Base-by-base conservation (phyloP, 805 yeast genomes). In the Metschnikowia similis region DNA sequence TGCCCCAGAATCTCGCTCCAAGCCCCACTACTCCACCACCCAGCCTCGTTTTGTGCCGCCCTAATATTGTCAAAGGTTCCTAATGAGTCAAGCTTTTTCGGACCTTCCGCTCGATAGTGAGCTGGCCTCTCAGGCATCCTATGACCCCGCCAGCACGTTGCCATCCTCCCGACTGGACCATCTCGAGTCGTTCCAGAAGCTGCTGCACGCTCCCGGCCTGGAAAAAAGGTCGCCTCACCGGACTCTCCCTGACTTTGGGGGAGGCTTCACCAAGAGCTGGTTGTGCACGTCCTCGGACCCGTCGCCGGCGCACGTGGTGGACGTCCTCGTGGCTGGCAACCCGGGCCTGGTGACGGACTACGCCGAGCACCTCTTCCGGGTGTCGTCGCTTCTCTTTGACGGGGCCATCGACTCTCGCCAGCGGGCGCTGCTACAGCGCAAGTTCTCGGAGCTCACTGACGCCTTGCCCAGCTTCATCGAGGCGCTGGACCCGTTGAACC, bases 291-390 rank as follows among this genome's bases (percentile, higher is more conserved):
- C 21, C 26, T 14, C 46, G 28, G 41, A 35, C 35, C 39, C 34
- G 34, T 21, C 29, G 35, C 41, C 55, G 30, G 59, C 59, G n/a
- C 71, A 71, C 34, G 54, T 61, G 30, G 56, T 70, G 6, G 56
- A 60, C 9, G 49, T 71, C 6, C 57, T 73, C 11, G 45, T 56
- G 8, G 46, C 46, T 16, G 68, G 69, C 8, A 48, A 47, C 7
- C 77, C 78, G 0, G 46, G 54, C 13, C 55, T 58, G n/a, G 58
- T 66, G 31, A 62, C 59, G 17, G 76, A 73, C 56, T 73, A 72
- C 50, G 56, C 67, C 9, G 74, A 70, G 37, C 77, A 73, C 48
- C 41, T 73, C 4, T 62, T 56, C 53, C 70, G 70, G 47, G 48
- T 73, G 7, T 56, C 67, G 3, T 51, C 60, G 3, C 42, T 71